Evolutionary conservation across 768 basidiomycete species (phyloP), one percentile per base, ranked within the genome.

Genomic region (Tricholoma sp.): DNA sequence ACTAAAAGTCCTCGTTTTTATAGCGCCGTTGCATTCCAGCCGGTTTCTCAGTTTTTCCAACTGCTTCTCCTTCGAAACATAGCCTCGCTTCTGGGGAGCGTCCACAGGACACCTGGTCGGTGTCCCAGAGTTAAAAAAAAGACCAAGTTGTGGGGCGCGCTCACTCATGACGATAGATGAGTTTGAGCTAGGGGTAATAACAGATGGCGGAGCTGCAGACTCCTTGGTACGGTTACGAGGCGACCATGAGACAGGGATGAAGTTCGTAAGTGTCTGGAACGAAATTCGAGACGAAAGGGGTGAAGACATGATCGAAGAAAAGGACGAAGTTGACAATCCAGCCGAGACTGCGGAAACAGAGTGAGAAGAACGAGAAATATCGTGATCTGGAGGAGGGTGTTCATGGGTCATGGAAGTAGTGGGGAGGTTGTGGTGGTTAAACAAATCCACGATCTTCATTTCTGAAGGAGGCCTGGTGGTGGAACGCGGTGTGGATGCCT

Each of bases 21-120:
- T 55, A 29, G 54, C 55, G 58, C 72, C 70, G 61, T 79, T 76
- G 46, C 62, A 67, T 63, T 79, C 74, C 66, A 91, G 71, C 61
- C 84, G 81, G 31, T 69, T 64, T 67, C 76, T 78, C 63, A 91
- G 71, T 70, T 80, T 83, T 66, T 81, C 80, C 63, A 91, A 68
- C 68, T 92, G 90, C 61, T 74, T 79, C 63, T 85, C 79, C 66
- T 80, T 85, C 24, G 84, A 77, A 49, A 88, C 84, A 65, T 76
- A 88, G 56, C 71, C 70, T 59, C 72, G 63, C 57, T 67, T 67
- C 37, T 14, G 50, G 27, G 61, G 41, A 41, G 32, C 39, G 18
- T 41, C 50, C 50, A 50, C 22, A 49, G 37, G 52, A 35, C 32
- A n/a, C 29, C 27, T 29, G 11, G 22, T 24, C 27, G 29, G 16